A percentile compares a stretch with the other conserved stretches of the same genome.
These are phyloP conservation scores for Waltergamsia citrina DNA, from an alignment of 2,329 filamentous ascomycete species.

Conservation along the genomic window DNA sequence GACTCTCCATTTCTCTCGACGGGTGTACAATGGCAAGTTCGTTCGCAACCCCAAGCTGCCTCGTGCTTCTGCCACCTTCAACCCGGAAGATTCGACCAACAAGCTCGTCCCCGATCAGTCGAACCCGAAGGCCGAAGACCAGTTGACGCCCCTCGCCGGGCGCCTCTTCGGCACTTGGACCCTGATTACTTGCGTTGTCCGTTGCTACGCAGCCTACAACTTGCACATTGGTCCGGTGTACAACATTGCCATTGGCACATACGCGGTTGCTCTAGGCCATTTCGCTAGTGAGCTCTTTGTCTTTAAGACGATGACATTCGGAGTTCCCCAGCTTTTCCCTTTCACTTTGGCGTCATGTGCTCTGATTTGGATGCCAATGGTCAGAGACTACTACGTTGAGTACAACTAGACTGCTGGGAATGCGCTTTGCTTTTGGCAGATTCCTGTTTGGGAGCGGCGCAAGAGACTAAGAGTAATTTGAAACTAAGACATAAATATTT, in stretches of 20 bases:
- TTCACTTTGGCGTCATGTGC: conserved; percentile 40
- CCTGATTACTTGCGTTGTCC: conserved; percentile 64
- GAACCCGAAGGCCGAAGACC: conserved; percentile 38
- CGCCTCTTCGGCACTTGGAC: conserved; percentile 88
- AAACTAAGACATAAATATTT: not conserved
- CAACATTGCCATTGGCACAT: conserved; percentile 74
- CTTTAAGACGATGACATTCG: conserved; percentile 65
- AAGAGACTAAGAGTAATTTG: no score
- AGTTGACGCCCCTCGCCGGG: conserved; percentile 65
- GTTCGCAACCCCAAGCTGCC: conserved; percentile 38
- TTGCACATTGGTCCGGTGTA: conserved; percentile 65
- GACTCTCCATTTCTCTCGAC: conserved; percentile 73
- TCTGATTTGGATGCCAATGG: conserved; percentile 52
- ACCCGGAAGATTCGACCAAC: conserved; percentile 42
- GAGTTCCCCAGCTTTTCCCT: conserved; percentile 44
- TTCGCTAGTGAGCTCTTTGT: conserved; percentile 74
- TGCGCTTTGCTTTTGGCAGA: no score
- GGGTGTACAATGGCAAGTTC: conserved; percentile 68
- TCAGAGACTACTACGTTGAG: conserved; percentile 62
- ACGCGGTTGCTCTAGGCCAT: conserved; percentile 66
- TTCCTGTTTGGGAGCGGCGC: no score
- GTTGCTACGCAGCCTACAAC: conserved; percentile 78
- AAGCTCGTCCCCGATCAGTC: conserved; percentile 38
- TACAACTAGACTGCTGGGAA: conserved; percentile 3
- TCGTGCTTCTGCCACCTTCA: conserved; percentile 26